Evolutionary conservation across 345 rosid genomes (phyloP).

Genomic region (Gossypioides kirkii): DNA sequence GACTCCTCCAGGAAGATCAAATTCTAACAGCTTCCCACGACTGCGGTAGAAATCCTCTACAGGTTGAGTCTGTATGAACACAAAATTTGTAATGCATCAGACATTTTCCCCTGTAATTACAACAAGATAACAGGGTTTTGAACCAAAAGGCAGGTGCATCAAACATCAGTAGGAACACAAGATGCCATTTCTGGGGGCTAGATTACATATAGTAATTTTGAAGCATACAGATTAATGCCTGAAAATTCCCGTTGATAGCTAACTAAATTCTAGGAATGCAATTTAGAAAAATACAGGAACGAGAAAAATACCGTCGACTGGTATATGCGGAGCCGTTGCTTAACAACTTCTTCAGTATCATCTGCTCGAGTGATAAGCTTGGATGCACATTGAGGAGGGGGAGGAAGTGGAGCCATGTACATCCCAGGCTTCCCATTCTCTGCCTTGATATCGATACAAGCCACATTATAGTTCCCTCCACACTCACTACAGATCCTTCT

Average conservation of each 20-base stretch:
- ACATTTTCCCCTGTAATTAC: not conserved
- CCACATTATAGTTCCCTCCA: constrained; percentile 83
- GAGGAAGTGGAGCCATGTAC: constrained; percentile 95
- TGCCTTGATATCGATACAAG: constrained; percentile 79
- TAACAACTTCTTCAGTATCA: constrained; percentile 89
- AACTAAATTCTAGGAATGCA: not conserved
- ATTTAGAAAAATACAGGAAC: not conserved
- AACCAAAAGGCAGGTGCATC: not conserved
- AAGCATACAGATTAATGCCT: not conserved
- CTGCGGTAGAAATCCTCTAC: constrained; percentile 78
- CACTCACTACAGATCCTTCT: constrained; percentile 90
- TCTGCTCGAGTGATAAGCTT: constrained; percentile 89
- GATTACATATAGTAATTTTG: not conserved
- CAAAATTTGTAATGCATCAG: not conserved
- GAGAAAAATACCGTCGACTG: constrained; percentile 47
- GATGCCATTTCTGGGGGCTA: not conserved
- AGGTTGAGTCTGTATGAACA: constrained; percentile 65
- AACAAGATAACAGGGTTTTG: not conserved
- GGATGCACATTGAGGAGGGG: constrained; percentile 75
- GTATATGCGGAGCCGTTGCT: constrained; percentile 77
- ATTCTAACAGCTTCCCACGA: constrained; percentile 80
- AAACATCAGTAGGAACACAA: not conserved
- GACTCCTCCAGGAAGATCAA: constrained; percentile 94
- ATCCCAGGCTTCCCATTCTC: constrained; percentile 71
- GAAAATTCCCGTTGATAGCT: not conserved